phyloP scores from a whole-genome alignment of 164 flowering plant genomes.

The Tinospora cordifolia region DNA sequence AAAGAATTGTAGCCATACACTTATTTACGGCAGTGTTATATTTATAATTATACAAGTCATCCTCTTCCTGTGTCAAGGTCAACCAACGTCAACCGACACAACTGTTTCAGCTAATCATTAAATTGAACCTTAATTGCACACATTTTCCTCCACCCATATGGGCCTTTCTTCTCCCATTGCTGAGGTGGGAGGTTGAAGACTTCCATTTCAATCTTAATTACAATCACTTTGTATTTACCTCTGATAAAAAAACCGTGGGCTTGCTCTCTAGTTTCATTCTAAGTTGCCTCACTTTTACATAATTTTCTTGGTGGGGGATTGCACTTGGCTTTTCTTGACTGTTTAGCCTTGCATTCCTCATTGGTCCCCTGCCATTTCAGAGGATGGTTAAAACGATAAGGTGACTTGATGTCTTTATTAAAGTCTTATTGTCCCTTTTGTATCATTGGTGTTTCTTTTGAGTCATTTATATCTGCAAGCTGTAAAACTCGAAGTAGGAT shows the following conservation, averaged over 20 bases:
- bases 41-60: not conserved
- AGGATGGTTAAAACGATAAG: not conserved
- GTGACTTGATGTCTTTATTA: too few relatives aligned
- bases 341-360: too few relatives aligned
- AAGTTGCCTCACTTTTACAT: too few relatives aligned
- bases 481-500: not conserved
- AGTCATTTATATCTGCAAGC: conserved; percentile 1
- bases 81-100: not conserved
- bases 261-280: too few relatives aligned
- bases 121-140: not conserved
- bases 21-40: too few relatives aligned
- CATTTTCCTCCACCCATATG: not conserved
- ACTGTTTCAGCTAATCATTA: not conserved
- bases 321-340: too few relatives aligned
- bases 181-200: not conserved
- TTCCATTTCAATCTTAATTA: not conserved
- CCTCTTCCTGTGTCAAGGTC: not conserved
- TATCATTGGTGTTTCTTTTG: not conserved
- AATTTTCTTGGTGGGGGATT: too few relatives aligned
- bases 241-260: not conserved
- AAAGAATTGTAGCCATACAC: too few relatives aligned
- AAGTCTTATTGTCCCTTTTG: not conserved
- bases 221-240: not conserved
- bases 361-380: not conserved
- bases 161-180: not conserved